phyloP scores from a whole-genome alignment of 345 rosid genomes.

The Eutrema japonicum region DNA sequence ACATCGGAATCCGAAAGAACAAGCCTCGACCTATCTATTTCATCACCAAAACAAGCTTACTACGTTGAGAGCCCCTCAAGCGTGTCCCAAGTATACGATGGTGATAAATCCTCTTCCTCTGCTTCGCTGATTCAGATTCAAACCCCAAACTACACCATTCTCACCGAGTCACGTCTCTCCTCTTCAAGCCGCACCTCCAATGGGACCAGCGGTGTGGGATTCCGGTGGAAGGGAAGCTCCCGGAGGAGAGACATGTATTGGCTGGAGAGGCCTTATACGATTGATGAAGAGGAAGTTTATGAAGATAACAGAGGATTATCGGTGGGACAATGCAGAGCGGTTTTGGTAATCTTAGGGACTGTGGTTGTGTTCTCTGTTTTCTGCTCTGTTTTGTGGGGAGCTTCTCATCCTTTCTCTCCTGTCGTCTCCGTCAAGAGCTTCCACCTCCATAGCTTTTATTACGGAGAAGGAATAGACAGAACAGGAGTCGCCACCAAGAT shows the following conservation, averaged over 20 bases:
- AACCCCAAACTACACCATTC: slow-evolving; percentile 44
- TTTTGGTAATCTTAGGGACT: slow-evolving; percentile 57
- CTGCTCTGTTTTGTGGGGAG: slow-evolving; percentile 84
- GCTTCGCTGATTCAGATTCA: slow-evolving; percentile 41
- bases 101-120: slow-evolving; percentile 71
- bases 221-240: slow-evolving; percentile 59
- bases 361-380: slow-evolving; percentile 59
- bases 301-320: slow-evolving; percentile 49
- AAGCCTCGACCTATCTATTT: slow-evolving; percentile 69
- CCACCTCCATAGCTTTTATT: slow-evolving; percentile 59
- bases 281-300: slow-evolving; percentile 61
- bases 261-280: slow-evolving; percentile 71
- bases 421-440: slow-evolving; percentile 64
- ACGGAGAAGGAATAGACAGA: slow-evolving; percentile 75
- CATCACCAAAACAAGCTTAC: slow-evolving; percentile 76
- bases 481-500: slow-evolving; percentile 83
- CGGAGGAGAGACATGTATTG: slow-evolving; percentile 66
- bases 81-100: slow-evolving; percentile 67
- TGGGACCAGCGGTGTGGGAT: slow-evolving; percentile 44
- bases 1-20: slow-evolving; percentile 82
- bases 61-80: slow-evolving; percentile 85
- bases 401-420: slow-evolving; percentile 70
- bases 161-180: slow-evolving; percentile 46
- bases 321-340: slow-evolving; percentile 57
- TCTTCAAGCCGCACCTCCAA: slow-evolving; percentile 43